Base-by-base conservation (phyloP, 192 early-diverging fungal species). In the Cladochytrium replicatum region DNA sequence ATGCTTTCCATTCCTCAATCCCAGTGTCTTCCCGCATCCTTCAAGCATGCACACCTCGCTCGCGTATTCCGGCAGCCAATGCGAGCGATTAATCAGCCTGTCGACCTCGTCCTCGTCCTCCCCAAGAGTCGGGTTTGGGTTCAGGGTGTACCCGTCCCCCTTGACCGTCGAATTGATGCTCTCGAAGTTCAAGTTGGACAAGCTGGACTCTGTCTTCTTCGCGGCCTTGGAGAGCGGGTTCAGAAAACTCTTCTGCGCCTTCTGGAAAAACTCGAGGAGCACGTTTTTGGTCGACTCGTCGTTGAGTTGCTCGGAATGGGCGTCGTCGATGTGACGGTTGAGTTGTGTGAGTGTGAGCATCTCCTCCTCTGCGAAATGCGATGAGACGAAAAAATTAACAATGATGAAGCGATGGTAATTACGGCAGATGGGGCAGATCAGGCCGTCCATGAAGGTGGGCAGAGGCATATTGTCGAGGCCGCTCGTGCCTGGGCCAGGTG, bases 241-340 rank as follows among this genome's bases (percentile, higher is more conserved):
- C 31, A 39, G 57, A 29, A 52, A 56, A 31, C 26, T 42, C 4
- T 54, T 47, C 30, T 65, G 63, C 2, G 68, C 58, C 28, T 53
- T 54, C 19, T 52, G 50, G 29, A 71, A 71, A 63, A 63, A 71
- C n/a, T 53, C 52, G 13, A 67, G 15, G 27, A 71, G 32, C 7
- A 40, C 50, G 30, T 67, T 54, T n/a, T 60, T 57, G 7, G 60
- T 57, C n/a, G n/a, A n/a, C n/a, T n/a, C n/a, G 34, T 37, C 34
- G 38, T 67, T 64, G 23, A 52, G 44, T 21, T 59, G 50, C 7
- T 63, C 62, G 4, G 32, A 23, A 48, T 71, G 68, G 4, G 22
- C 43, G 21, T 62, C 57, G 46, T 71, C 68, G 9, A 71, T 40
- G 38, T 71, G 68, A 22, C 58, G 63, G 41, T 71, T 71, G 5